Percentiles rank a stretch among this genome's conserved stretches.
Conservation (phyloP, 768 basidiomycete species). For the Trametes gibbosa region DNA sequence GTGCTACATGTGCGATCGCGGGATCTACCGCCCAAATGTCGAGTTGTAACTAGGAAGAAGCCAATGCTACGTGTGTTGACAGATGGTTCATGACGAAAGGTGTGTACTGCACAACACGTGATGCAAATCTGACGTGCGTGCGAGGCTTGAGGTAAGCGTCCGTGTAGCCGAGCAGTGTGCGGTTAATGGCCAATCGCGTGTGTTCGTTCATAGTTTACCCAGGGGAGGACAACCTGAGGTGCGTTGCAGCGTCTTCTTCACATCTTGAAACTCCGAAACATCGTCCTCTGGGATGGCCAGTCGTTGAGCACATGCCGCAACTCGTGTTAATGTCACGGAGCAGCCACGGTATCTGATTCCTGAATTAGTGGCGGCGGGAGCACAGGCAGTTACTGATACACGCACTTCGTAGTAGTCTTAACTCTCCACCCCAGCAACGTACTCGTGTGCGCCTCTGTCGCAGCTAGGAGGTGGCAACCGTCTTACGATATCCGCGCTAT, state of each 20-base stretch:
- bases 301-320: conserved; percentile 82
- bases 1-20: background rate
- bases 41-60: background rate
- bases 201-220: conserved; percentile 38
- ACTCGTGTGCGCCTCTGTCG: no score
- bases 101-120: conserved; percentile 9
- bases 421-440: no score
- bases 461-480: no score
- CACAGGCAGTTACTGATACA: background rate
- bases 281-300: conserved; percentile 84
- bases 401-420: conserved; percentile 90
- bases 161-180: background rate
- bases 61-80: background rate
- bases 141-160: background rate
- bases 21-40: background rate
- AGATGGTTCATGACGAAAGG: conserved; percentile 1
- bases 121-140: conserved; percentile 5
- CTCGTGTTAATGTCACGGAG: conserved; percentile 84
- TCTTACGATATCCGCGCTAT: no score
- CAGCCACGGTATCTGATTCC: conserved; percentile 78
- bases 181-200: background rate
- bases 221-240: conserved; percentile 50
- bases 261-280: conserved; percentile 69
- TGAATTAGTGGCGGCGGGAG: background rate
- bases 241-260: conserved; percentile 78